These are phyloP conservation scores for Leucocoprinus birnbaumii DNA, from an alignment of 768 basidiomycete genomes.

Conservation along the genomic window DNA sequence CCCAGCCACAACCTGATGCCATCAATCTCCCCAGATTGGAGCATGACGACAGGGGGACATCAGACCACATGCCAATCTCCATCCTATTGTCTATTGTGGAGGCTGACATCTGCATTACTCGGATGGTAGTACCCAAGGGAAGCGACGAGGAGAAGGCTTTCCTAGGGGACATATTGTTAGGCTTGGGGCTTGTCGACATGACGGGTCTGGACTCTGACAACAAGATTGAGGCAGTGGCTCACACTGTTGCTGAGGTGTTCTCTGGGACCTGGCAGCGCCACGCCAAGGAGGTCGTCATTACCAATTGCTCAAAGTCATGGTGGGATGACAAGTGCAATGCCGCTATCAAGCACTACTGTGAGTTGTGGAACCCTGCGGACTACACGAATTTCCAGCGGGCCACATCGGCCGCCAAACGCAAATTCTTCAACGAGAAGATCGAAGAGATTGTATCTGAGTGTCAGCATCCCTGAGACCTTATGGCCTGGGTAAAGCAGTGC, in stretches of 20 bases:
- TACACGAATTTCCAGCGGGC: not conserved
- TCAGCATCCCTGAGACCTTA: conserved; percentile 19
- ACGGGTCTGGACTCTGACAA: not conserved
- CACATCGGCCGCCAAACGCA: conserved; percentile 9
- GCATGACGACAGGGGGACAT: not conserved
- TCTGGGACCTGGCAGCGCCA: not conserved
- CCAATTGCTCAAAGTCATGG: not conserved
- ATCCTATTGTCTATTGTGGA: not conserved
- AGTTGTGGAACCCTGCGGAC: not conserved
- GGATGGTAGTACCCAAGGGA: not conserved
- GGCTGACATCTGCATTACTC: not conserved
- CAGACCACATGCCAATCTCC: not conserved
- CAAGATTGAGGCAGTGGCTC: no score
- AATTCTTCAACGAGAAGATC: conserved; percentile 16
- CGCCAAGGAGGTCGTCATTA: not conserved
- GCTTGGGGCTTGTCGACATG: not conserved
- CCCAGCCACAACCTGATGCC: not conserved
- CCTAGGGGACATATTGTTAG: not conserved
- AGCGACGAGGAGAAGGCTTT: not conserved
- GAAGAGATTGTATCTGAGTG: conserved; percentile 7
- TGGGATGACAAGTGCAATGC: not conserved
- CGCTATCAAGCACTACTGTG: not conserved
- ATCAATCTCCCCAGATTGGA: not conserved
- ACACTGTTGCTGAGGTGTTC: not conserved
- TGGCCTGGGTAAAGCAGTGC: conserved; percentile 16